A percentile compares a stretch with the other conserved stretches of the same genome.
Conservation (phyloP, 208 protist species). For the Acanthamoeba healyi region DNA sequence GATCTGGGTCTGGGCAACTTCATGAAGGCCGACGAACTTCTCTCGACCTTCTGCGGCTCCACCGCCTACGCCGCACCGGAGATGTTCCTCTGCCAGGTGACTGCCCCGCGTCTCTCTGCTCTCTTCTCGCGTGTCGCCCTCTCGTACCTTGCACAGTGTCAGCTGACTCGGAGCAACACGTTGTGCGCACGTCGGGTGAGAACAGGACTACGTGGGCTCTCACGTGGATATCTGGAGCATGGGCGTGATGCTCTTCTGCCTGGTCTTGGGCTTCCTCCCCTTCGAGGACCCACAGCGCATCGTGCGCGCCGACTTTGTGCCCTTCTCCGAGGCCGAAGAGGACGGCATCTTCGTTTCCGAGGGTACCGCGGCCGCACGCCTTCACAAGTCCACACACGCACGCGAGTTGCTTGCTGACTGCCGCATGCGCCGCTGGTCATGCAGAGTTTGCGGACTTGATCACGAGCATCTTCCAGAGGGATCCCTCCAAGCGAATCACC, state of each 20-base stretch:
- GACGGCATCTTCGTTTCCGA: constrained; percentile 20
- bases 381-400: not conserved
- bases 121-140: not conserved
- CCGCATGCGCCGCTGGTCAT: not conserved
- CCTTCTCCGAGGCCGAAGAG: constrained; percentile 35
- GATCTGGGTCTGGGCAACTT: constrained; percentile 72
- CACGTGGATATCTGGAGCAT: constrained; percentile 93
- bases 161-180: not conserved
- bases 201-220: constrained; percentile 51
- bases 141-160: too few relatives aligned
- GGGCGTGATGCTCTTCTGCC: constrained; percentile 98
- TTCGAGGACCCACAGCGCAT: constrained; percentile 90
- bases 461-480: constrained; percentile 42
- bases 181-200: not conserved
- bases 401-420: not conserved
- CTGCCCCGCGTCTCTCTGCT: not conserved
- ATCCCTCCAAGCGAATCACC: constrained; percentile 46
- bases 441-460: constrained; percentile 69
- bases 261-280: constrained; percentile 97
- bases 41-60: constrained; percentile 76
- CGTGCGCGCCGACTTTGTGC: constrained; percentile 43
- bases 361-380: not conserved
- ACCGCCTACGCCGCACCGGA: constrained; percentile 77
- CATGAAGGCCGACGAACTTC: constrained; percentile 6
- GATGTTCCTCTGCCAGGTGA: constrained; percentile 74